Conservation (phyloP, 805 yeast species). For the Yarrowia porcina region DNA sequence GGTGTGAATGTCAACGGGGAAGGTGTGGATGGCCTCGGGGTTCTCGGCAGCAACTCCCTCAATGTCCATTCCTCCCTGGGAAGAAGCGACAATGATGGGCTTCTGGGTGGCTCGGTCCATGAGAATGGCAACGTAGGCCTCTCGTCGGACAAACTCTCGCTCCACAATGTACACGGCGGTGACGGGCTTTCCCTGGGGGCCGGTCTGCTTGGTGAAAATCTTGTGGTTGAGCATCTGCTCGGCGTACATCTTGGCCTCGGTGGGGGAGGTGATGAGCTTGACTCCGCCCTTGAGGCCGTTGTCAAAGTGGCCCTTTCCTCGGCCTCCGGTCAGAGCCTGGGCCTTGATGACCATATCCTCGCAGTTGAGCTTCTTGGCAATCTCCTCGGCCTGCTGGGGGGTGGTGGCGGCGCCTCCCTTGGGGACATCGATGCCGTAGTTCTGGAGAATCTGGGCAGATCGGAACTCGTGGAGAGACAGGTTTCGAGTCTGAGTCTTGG, state of each 20-base stretch:
- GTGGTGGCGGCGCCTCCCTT: conserved; percentile 87
- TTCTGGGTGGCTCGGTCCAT: conserved; percentile 89
- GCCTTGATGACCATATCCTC: conserved; percentile 93
- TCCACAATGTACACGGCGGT: conserved; percentile 95
- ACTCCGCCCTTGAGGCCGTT: conserved; percentile 97
- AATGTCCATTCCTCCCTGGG: conserved; percentile 99
- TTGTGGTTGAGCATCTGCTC: conserved; percentile 87
- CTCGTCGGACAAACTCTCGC: conserved; percentile 89
- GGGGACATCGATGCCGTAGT: conserved; percentile 88
- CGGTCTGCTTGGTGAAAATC: conserved; percentile 96
- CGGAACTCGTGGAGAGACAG: conserved; percentile 94
- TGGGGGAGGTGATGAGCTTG: conserved; percentile 77
- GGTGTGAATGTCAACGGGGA: conserved; percentile 66
- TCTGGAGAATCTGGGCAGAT: conserved; percentile 79
- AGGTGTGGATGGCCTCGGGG: conserved; percentile 90
- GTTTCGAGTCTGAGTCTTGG: conserved; percentile 50
- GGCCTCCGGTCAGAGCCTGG: conserved; percentile 98
- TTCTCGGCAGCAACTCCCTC: conserved; percentile 94
- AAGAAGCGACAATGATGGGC: conserved; percentile 91
- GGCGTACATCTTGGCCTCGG: conserved; percentile 83
- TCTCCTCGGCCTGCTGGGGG: conserved; percentile 79
- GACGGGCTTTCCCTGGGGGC: conserved; percentile 94
- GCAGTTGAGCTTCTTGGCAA: conserved; percentile 68
- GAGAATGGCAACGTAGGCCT: conserved; percentile 90
- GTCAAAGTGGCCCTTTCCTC: conserved; percentile 98